These are phyloP conservation scores for Candida andamanensis DNA, from an alignment of 805 yeast species.

Conservation along the genomic window DNA sequence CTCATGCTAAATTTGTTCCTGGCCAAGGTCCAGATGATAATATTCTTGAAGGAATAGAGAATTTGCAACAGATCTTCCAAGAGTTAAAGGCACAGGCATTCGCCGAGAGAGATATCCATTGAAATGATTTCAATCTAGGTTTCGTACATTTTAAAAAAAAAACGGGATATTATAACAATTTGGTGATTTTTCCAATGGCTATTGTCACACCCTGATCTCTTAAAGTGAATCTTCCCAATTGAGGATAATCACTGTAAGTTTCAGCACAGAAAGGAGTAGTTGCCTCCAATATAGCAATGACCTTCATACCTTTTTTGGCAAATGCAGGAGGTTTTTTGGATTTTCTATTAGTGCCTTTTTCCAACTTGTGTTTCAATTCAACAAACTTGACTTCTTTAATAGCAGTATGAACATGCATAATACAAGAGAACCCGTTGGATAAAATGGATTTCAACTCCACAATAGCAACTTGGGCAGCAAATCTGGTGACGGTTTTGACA, in stretches of 20 bases:
- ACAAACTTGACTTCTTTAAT: conserved; percentile 89
- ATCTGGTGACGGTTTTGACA: conserved; percentile 81
- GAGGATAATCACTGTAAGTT: conserved; percentile 87
- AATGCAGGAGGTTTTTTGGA: conserved; percentile 97
- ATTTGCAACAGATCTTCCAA: conserved; percentile 44
- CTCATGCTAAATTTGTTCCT: conserved; percentile 66
- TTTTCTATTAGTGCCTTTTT: conserved; percentile 94
- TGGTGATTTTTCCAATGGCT: conserved; percentile 97
- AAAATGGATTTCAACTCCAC: conserved; percentile 93
- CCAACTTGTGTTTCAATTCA: conserved; percentile 83
- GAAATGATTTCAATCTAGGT: no score
- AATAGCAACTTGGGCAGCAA: conserved; percentile 95
- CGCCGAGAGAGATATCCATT: no score
- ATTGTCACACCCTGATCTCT: conserved; percentile 98
- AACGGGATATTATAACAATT: conserved; percentile 36
- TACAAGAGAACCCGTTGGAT: conserved; percentile 95
- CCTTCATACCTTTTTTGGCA: conserved; percentile 98
- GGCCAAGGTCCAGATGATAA: conserved; percentile 71
- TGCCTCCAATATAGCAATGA: conserved; percentile 86
- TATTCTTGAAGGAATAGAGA: conserved; percentile 63
- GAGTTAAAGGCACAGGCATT: conserved; percentile 1
- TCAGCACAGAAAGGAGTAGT: conserved; percentile 90
- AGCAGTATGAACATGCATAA: conserved; percentile 98
- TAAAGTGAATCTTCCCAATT: conserved; percentile 94
- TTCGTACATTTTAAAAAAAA: no score